These are phyloP conservation scores for Pleodorina starrii DNA, from an alignment of 139 green algal species.

Conservation along the genomic window DNA sequence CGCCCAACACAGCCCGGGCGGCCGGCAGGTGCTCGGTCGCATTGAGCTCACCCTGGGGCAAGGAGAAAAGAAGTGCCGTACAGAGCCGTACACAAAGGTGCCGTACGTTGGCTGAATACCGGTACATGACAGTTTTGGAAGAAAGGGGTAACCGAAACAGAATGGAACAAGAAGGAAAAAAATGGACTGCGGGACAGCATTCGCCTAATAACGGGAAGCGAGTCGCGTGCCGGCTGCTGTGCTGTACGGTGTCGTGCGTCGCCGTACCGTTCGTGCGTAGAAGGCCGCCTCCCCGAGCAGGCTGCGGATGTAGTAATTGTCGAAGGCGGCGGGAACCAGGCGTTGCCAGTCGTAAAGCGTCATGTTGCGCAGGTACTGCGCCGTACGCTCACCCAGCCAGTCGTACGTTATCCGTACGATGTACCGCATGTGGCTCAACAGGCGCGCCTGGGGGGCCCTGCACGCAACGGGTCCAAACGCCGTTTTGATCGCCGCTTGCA, in stretches of 20 bases:
- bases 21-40: background rate
- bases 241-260: too few species aligned
- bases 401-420: background rate
- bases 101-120: too few species aligned
- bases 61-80: too few species aligned
- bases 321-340: conserved; percentile 11
- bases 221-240: too few species aligned
- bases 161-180: too few species aligned
- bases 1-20: background rate
- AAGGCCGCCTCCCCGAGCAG: conserved; percentile 33
- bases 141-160: too few species aligned
- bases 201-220: too few species aligned
- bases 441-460: background rate
- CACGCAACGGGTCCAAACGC: background rate
- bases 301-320: conserved; percentile 27
- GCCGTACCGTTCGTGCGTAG: conserved; percentile 3
- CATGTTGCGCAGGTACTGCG: background rate
- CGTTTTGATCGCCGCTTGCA: too few species aligned
- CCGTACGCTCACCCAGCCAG: conserved; percentile 28
- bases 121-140: too few species aligned
- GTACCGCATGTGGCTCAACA: conserved; percentile 28
- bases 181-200: too few species aligned
- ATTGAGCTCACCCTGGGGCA: conserved; percentile 2
- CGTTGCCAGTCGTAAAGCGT: background rate
- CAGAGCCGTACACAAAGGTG: background rate